Evolutionary conservation across 1,284 basidiomycete species (phyloP).

Genomic region (Moniliophthora roreri): DNA sequence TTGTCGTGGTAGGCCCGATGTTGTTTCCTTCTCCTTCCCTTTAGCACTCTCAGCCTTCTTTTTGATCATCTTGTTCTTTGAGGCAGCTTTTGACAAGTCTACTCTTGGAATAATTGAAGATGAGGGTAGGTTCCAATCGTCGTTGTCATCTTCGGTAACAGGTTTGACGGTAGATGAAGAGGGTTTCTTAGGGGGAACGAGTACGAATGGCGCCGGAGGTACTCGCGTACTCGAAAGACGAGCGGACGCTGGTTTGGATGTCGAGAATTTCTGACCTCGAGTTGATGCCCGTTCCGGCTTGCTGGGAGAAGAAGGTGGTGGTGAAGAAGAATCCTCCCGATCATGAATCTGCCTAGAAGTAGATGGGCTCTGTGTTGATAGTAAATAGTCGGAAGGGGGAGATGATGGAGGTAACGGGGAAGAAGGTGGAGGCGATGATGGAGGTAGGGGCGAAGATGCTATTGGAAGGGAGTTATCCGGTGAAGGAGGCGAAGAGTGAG

Average conservation of each 20-base stretch:
- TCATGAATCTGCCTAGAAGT: no score
- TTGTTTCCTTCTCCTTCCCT: background rate
- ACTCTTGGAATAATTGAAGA: background rate
- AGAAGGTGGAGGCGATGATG: conserved; percentile 17
- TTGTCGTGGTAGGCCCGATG: background rate
- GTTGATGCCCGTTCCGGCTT: background rate
- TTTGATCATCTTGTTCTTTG: background rate
- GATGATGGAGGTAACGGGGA: conserved; percentile 21
- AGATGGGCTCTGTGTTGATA: no score
- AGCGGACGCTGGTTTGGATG: background rate
- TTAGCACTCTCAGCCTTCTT: background rate
- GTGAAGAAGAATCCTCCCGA: no score
- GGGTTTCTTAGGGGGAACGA: background rate
- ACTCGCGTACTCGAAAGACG: background rate
- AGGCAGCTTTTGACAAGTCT: background rate
- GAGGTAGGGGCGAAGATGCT: background rate
- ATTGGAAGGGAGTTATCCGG: no score
- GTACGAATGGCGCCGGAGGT: background rate
- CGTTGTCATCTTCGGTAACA: background rate
- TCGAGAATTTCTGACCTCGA: background rate
- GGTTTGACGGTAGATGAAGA: background rate
- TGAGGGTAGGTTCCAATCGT: background rate
- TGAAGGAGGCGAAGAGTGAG: background rate
- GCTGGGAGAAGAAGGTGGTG: background rate
- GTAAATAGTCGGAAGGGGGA: conserved; percentile 4